Evolutionary conservation across 2,329 filamentous ascomycete species (phyloP).

Genomic region (Helotiales sp.): DNA sequence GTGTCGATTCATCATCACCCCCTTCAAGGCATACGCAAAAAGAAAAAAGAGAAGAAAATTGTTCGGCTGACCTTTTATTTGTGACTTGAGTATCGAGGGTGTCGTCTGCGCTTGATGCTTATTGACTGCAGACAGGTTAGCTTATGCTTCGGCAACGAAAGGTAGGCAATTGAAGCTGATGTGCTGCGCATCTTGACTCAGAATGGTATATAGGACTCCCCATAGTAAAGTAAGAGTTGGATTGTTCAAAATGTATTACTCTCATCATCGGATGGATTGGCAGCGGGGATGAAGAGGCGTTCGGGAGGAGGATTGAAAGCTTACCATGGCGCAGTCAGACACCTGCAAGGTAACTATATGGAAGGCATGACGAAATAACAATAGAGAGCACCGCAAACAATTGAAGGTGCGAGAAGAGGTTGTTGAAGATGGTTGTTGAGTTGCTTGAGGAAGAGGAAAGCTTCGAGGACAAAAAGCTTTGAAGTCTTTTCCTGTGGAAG

Average conservation of each 20-base stretch:
- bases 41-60: conserved; percentile 22
- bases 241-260: conserved; percentile 48
- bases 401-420: not conserved
- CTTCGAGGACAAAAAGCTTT: conserved; percentile 41
- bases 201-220: conserved; percentile 44
- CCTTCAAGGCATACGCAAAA: conserved; percentile 25
- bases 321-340: conserved; percentile 26
- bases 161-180: not conserved
- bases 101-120: not conserved
- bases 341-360: not conserved
- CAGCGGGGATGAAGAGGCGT: conserved; percentile 17
- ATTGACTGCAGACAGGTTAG: conserved; percentile 11
- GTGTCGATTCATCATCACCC: conserved; percentile 45
- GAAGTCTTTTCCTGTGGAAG: conserved; percentile 11
- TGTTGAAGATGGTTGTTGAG: not conserved
- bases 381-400: not conserved
- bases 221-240: conserved; percentile 49
- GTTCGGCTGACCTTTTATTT: conserved; percentile 40
- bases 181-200: conserved; percentile 36
- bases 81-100: not conserved
- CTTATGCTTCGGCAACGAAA: not conserved
- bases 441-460: conserved; percentile 69
- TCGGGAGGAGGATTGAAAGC: conserved; percentile 1
- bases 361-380: not conserved
- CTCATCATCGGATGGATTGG: conserved; percentile 45